Percentiles rank a stretch among this genome's conserved stretches.
phyloP scores from a whole-genome alignment of 2,329 filamentous ascomycete genomes.

The Sporothrix euskadiensis region DNA sequence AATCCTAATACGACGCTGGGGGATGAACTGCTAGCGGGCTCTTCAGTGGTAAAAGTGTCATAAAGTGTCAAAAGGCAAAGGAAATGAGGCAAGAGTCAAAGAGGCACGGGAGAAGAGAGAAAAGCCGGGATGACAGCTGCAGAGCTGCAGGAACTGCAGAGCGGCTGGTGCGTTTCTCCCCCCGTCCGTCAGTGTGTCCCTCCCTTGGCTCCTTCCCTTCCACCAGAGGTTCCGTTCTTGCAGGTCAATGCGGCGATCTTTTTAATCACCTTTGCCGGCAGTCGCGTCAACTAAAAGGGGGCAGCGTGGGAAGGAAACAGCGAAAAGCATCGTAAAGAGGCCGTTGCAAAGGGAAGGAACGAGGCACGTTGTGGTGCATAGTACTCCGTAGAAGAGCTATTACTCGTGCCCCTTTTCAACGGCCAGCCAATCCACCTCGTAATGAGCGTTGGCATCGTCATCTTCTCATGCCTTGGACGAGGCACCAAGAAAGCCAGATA shows the following conservation, averaged over 20 bases:
- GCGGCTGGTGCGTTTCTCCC: slow-evolving; percentile 15
- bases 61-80: not conserved
- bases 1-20: slow-evolving; percentile 1
- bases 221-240: slow-evolving; percentile 21
- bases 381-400: not conserved
- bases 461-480: not conserved
- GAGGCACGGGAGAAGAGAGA: not conserved
- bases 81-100: not conserved
- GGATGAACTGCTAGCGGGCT: not conserved
- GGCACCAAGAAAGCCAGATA: not conserved
- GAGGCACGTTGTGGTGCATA: not conserved
- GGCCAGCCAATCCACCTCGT: not conserved
- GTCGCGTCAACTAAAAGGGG: slow-evolving; percentile 6
- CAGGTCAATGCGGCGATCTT: slow-evolving; percentile 25
- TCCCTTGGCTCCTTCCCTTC: slow-evolving; percentile 6
- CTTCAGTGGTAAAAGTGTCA: not conserved
- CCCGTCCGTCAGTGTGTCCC: not conserved
- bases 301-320: not conserved
- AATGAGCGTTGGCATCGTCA: not conserved
- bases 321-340: not conserved
- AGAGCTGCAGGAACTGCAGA: slow-evolving; percentile 9
- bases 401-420: not conserved
- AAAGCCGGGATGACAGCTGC: slow-evolving; percentile 8
- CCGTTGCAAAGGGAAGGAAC: slow-evolving; percentile 7
- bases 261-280: slow-evolving; percentile 11